phyloP scores from a whole-genome alignment of 1,284 basidiomycete genomes.

The Golubevia pallescens region DNA sequence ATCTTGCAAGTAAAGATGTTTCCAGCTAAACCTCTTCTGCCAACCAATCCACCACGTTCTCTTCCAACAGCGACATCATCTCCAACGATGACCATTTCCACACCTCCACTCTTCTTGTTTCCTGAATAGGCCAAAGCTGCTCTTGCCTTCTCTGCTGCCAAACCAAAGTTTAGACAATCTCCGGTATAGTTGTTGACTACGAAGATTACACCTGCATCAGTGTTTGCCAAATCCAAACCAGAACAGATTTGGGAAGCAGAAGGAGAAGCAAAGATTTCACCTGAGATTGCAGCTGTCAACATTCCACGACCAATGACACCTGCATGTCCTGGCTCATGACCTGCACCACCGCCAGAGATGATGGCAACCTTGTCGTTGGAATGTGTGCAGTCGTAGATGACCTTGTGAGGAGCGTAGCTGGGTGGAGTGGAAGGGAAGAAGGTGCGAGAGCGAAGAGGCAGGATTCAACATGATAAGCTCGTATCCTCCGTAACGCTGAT shows the following conservation, averaged over 20 bases:
- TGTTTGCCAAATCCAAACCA: slow-evolving; percentile 66
- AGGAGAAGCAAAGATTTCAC: slow-evolving; percentile 69
- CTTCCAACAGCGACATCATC: slow-evolving; percentile 68
- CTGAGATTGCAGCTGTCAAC: slow-evolving; percentile 66
- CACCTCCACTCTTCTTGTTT: slow-evolving; percentile 63
- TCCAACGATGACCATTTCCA: slow-evolving; percentile 67
- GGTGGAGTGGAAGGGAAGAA: not conserved
- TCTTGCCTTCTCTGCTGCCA: slow-evolving; percentile 52
- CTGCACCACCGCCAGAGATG: slow-evolving; percentile 67
- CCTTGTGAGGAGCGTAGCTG: slow-evolving; percentile 57
- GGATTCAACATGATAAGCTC: too few species aligned
- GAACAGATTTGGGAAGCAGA: slow-evolving; percentile 67
- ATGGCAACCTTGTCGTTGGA: slow-evolving; percentile 66
- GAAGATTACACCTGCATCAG: slow-evolving; percentile 65
- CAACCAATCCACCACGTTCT: slow-evolving; percentile 66
- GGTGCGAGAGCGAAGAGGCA: not conserved
- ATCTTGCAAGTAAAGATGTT: slow-evolving; percentile 65
- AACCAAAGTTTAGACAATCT: slow-evolving; percentile 68
- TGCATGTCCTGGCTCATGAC: slow-evolving; percentile 66
- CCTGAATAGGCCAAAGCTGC: slow-evolving; percentile 44
- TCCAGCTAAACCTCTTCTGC: slow-evolving; percentile 67
- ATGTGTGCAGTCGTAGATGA: slow-evolving; percentile 56
- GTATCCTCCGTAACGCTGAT: too few species aligned
- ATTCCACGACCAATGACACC: slow-evolving; percentile 66
- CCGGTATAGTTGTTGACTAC: slow-evolving; percentile 67